Conservation (phyloP, 176 grass and related monocot genomes). For the Ampelocalamus luodianensis region DNA sequence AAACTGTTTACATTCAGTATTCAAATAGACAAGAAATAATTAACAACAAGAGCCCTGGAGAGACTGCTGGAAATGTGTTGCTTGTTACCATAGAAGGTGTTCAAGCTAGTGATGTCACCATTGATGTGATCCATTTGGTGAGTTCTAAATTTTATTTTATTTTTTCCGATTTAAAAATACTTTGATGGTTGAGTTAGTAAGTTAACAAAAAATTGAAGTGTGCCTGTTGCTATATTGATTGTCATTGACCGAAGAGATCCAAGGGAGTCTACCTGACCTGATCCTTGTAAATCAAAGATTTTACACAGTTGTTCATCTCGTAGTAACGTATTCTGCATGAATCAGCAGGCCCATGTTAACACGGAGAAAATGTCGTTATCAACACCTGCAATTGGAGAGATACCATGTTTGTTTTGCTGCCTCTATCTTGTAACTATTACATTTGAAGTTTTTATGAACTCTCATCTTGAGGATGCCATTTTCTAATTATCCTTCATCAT, state of each 20-base stretch:
- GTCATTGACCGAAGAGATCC: conserved; percentile 48
- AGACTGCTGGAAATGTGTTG: conserved; percentile 88
- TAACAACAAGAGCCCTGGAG: conserved; percentile 85
- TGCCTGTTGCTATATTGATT: conserved; percentile 40
- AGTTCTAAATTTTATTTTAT: conserved; percentile 48
- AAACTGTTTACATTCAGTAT: conserved; percentile 97
- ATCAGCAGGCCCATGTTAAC: conserved; percentile 95
- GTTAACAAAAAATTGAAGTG: conserved; percentile 31
- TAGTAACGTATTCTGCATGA: conserved; percentile 97
- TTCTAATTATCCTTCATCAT: conserved; percentile 64
- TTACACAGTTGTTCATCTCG: conserved; percentile 65
- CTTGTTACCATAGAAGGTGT: conserved; percentile 98
- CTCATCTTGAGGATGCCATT: conserved; percentile 65
- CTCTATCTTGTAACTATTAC: conserved; percentile 71
- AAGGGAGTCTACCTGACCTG: conserved; percentile 59
- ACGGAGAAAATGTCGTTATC: conserved; percentile 92
- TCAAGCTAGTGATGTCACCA: conserved; percentile 92
- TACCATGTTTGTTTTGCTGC: conserved; percentile 95
- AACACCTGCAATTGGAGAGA: conserved; percentile 94
- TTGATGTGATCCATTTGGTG: conserved; percentile 97
- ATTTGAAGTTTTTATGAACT: conserved; percentile 71
- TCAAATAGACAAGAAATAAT: conserved; percentile 98
- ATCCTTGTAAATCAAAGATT: conserved; percentile 73
- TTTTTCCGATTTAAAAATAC: not conserved
- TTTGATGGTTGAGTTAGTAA: conserved; percentile 36